Conservation (phyloP, 768 basidiomycete genomes). For the Floccularia luteovirens region DNA sequence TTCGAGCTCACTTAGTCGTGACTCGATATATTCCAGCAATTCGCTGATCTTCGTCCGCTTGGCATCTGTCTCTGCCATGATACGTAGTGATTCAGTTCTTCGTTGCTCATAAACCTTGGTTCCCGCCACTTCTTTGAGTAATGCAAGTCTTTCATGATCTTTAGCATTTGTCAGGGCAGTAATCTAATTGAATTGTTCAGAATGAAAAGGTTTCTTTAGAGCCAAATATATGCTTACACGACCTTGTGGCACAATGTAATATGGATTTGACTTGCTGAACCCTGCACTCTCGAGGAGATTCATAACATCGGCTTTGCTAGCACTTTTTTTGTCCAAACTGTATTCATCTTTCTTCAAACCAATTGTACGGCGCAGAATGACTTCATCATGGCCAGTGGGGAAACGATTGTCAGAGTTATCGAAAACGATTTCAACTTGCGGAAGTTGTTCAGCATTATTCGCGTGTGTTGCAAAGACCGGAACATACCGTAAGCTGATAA, state of each 20-base stretch:
- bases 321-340: constrained; percentile 91
- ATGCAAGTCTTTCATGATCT: constrained; percentile 84
- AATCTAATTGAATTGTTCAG: constrained; percentile 46
- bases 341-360: constrained; percentile 99
- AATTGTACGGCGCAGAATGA: constrained; percentile 88
- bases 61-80: constrained; percentile 94
- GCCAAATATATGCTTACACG: constrained; percentile 52
- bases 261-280: constrained; percentile 97
- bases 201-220: neutral
- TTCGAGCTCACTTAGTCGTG: constrained; percentile 84
- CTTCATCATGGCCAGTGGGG: constrained; percentile 83
- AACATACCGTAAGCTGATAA: constrained; percentile 81
- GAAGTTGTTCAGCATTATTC: neutral
- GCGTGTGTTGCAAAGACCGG: neutral
- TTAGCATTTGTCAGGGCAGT: constrained; percentile 96
- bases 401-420: constrained; percentile 94
- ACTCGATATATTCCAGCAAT: constrained; percentile 84
- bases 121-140: constrained; percentile 98
- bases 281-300: constrained; percentile 94
- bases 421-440: constrained; percentile 83
- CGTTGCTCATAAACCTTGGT: constrained; percentile 98
- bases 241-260: constrained; percentile 98
- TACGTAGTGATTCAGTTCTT: constrained; percentile 83
- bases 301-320: constrained; percentile 96
- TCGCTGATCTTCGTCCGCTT: constrained; percentile 91